Evolutionary conservation across 495 filamentous ascomycete species (phyloP).

Genomic region (Penicillium desertorum): DNA sequence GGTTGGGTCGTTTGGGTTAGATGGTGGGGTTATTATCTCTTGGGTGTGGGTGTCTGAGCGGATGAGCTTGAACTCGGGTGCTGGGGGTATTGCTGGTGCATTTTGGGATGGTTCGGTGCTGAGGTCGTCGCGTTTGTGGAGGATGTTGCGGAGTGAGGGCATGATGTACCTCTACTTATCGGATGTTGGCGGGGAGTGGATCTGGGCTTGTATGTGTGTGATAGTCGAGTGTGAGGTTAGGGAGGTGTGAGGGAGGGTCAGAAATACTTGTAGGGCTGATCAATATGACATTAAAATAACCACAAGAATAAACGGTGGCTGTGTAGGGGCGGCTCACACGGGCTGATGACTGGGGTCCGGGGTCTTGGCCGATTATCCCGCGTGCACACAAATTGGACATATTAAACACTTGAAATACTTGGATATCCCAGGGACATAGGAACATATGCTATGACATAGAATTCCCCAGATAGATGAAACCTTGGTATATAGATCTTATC

Average conservation of each 20-base stretch:
- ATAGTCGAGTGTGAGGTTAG: background rate
- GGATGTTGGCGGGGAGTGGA: conserved; percentile 4
- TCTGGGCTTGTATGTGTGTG: conserved; percentile 1
- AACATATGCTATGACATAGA: background rate
- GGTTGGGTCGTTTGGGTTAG: conserved; percentile 42
- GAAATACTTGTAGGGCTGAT: background rate
- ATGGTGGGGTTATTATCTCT: conserved; percentile 71
- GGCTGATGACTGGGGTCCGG: conserved; percentile 2
- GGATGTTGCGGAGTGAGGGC: conserved; percentile 65
- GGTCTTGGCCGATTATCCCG: conserved; percentile 12
- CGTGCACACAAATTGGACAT: background rate
- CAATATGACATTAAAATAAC: background rate
- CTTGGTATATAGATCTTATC: conserved; percentile 9
- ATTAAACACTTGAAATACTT: background rate
- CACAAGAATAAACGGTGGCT: background rate
- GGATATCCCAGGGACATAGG: background rate
- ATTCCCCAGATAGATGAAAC: background rate
- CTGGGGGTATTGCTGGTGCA: conserved; percentile 26
- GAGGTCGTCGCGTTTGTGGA: conserved; percentile 70
- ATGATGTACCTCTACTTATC: conserved; percentile 43
- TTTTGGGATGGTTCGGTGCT: conserved; percentile 4
- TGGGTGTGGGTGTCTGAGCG: conserved; percentile 78
- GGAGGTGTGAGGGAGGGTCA: background rate
- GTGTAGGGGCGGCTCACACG: background rate
- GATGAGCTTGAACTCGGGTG: conserved; percentile 79